Percentiles rank a stretch among this genome's conserved stretches.
phyloP scores from a whole-genome alignment of 768 basidiomycete species.

The Multifurca ochricompacta region DNA sequence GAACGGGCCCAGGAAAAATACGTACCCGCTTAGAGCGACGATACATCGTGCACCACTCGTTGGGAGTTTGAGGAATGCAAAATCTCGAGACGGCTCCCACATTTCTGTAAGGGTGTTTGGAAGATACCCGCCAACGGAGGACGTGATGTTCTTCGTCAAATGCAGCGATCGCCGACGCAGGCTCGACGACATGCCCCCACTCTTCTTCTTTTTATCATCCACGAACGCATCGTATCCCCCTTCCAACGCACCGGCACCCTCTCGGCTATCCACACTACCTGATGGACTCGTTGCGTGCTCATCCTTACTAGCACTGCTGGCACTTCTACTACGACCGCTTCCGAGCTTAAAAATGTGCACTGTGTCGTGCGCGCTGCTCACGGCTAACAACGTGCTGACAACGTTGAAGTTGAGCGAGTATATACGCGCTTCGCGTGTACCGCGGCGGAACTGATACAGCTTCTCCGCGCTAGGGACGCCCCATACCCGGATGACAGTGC shows the following conservation, averaged over 20 bases:
- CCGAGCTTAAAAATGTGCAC: conserved; percentile 94
- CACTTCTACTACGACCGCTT: conserved; percentile 24
- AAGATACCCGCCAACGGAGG: conserved; percentile 77
- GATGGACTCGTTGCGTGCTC: conserved; percentile 47
- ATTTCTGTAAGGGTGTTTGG: conserved; percentile 89
- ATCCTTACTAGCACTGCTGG: conserved; percentile 21
- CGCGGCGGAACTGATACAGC: conserved; percentile 90
- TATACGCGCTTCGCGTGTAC: conserved; percentile 80
- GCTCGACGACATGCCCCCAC: conserved; percentile 47
- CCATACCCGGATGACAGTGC: conserved; percentile 96
- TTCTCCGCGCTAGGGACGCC: conserved; percentile 86
- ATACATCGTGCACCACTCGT: conserved; percentile 72
- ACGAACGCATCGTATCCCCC: conserved; percentile 84
- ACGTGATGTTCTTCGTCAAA: conserved; percentile 63
- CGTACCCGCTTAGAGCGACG: conserved; percentile 80
- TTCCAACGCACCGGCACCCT: conserved; percentile 52
- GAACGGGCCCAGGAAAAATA: background rate
- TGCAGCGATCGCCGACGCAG: conserved; percentile 66
- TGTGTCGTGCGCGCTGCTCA: conserved; percentile 88
- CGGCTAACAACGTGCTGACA: conserved; percentile 75
- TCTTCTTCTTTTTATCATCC: conserved; percentile 58
- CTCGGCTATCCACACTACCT: conserved; percentile 57
- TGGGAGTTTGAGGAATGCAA: conserved; percentile 83
- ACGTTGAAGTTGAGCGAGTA: conserved; percentile 82
- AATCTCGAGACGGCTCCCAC: conserved; percentile 95